Evolutionary conservation across 331 rosid species (phyloP), one percentile per base, ranked within the genome.

Genomic region (Malus hybrid): DNA sequence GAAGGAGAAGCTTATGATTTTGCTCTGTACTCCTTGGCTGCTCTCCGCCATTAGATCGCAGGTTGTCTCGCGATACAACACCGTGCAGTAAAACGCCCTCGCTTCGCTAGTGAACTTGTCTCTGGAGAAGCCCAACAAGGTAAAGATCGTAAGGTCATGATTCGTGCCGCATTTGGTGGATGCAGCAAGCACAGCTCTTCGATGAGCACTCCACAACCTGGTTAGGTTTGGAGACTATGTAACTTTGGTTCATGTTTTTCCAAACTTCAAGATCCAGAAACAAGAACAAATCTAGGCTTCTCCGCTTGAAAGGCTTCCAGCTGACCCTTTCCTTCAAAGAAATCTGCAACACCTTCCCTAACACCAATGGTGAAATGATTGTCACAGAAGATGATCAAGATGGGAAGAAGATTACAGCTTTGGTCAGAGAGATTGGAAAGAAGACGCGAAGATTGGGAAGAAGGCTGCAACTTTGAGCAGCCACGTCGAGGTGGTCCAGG

Each of bases 331-430:
- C 96, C 10, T 93, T 89, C 82, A 93, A 88, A 69, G 91, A 89
- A 57, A 84, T 89, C 30, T 91, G 96, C 86, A 82, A 78, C 75
- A 55, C 66, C 75, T 91, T 88, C 86, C 89, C 94, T 57, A 87
- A 82, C 63, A 85, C 97, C 67, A 93, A 86, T 85, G 93, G 89
- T 70, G 98, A 93, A 89, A 89, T 93, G 48, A 66, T 93, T 39
- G 97, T 93, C 53, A 79, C 87, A 39, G 97, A 93, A 79, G 98
- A 96, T 39, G 97, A 91, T 76, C 73, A 69, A 60, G 96, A 93
- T 42, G 98, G 97, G 56, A 69, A 52, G 50, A 89, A 89, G 76
- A 87, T 91, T 64, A 82, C 90, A 7, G 68, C 90, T 46, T 79
- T 77, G 18, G 96, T 91, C 4, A 77, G 80, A 73, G 87, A 91